Percentiles rank a stretch among this genome's conserved stretches.
These are phyloP conservation scores for Parafenestella ontariensis DNA, from an alignment of 2,329 filamentous ascomycete genomes.

Conservation along the genomic window DNA sequence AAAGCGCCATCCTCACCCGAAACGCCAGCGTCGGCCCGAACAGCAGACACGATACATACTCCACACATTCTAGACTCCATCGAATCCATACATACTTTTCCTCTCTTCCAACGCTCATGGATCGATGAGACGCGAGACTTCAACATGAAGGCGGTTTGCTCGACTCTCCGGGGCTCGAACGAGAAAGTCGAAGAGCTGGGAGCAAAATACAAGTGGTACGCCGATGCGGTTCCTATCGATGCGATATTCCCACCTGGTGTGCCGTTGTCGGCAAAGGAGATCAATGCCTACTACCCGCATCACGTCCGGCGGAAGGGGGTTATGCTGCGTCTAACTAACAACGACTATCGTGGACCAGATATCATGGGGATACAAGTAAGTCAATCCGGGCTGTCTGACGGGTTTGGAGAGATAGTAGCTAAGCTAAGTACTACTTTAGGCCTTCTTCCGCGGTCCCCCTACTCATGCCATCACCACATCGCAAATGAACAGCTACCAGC, in stretches of 20 bases:
- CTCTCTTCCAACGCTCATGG: conserved; percentile 22
- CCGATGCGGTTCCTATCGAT: conserved; percentile 22
- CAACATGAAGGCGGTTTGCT: conserved; percentile 13
- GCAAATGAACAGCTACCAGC: conserved; percentile 21
- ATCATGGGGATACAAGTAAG: conserved; percentile 31
- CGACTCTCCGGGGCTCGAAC: neutral
- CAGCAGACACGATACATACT: neutral
- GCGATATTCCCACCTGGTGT: conserved; percentile 36
- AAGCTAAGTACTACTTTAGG: neutral
- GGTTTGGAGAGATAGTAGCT: neutral
- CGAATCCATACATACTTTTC: neutral
- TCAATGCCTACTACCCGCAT: conserved; percentile 38
- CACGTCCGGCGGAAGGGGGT: conserved; percentile 31
- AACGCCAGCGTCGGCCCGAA: conserved; percentile 1
- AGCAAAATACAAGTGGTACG: conserved; percentile 26
- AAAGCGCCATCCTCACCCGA: neutral
- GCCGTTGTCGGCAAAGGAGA: conserved; percentile 33
- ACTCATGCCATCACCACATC: conserved; percentile 2
- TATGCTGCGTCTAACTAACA: conserved; percentile 31
- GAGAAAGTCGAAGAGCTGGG: neutral
- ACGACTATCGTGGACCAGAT: conserved; percentile 26
- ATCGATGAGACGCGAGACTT: conserved; percentile 27
- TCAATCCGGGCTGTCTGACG: neutral
- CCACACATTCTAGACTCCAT: neutral
- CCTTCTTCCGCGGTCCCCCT: conserved; percentile 26